Percentiles rank a stretch among this genome's conserved stretches.
These are phyloP conservation scores for Cordyceps cateniannulata DNA, from an alignment of 2,329 filamentous ascomycete species.

Conservation along the genomic window DNA sequence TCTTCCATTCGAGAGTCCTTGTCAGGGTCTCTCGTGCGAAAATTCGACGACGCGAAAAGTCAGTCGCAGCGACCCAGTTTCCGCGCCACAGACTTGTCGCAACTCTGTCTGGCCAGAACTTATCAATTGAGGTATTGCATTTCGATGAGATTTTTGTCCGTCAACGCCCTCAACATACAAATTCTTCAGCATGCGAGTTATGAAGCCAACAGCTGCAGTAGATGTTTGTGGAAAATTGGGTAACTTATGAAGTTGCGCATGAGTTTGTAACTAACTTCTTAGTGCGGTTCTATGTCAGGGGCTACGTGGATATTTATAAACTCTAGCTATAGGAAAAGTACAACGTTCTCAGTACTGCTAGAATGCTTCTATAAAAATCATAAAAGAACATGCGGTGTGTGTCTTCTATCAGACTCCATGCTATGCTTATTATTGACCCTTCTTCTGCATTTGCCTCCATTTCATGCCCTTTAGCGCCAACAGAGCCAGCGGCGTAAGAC, in stretches of 20 bases:
- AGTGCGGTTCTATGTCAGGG: too few relatives aligned
- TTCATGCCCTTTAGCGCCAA: conserved; percentile 36
- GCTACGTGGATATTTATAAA: too few relatives aligned
- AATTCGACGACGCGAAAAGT: background rate
- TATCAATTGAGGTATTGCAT: background rate
- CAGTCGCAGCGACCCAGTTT: too few relatives aligned
- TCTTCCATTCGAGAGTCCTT: too few relatives aligned
- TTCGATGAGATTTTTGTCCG: background rate
- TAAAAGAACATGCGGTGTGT: too few relatives aligned
- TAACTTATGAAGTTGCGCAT: background rate
- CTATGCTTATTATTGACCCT: conserved; percentile 13
- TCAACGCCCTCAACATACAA: background rate
- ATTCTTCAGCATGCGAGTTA: too few relatives aligned
- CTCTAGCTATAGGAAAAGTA: too few relatives aligned
- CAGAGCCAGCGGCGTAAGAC: conserved; percentile 32
- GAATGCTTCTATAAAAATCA: too few relatives aligned
- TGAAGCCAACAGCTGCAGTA: background rate
- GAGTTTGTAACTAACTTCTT: too few relatives aligned
- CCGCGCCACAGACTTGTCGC: background rate
- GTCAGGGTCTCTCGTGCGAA: background rate
- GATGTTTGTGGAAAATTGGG: background rate
- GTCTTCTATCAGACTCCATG: background rate
- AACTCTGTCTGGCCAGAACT: background rate
- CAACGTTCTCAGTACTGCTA: too few relatives aligned
- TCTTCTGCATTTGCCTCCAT: conserved; percentile 34